Evolutionary conservation across 2,329 filamentous ascomycete genomes (phyloP), one percentile per base, ranked within the genome.

Genomic region (Xylaria sp.): DNA sequence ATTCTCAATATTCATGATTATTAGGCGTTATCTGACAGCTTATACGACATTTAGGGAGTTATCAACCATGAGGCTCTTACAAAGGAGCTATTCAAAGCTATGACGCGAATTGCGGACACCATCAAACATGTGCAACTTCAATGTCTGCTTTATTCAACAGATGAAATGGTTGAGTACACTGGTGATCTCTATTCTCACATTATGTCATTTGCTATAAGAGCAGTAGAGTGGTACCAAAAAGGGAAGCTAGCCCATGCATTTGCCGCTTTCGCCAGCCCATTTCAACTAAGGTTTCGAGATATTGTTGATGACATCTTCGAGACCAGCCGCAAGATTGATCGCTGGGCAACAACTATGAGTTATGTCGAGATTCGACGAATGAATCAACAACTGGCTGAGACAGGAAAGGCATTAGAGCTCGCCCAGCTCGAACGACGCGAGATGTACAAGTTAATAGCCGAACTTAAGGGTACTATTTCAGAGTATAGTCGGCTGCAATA

Each of bases 211-310:
- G 46, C 46, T 15, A 28, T 28, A 49, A 26, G 46, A 49, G 46
- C 46, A 28, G 23, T 49, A 28, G 23, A 49, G 23, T 49, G 46
- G 46, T 49, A 49, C 46, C 46, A 49, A 49, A 49, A 49, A 15
- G 46, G 23, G 4, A 49, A 49, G 46, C 1, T 49, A 6, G 46
- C 46, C 26, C 46, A 49, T 4, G 13, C 46, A 15, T 49, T 49
- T 10, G 46, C 46, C 23, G 46, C 46, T 10, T 26, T 49, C 23
- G 46, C 46, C 46, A 49, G 6, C 2, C 46, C 46, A 26, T 49
- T 49, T 28, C 46, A 49, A 28, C 23, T 49, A 23, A 26, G 28
- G 6, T 49, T 49, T 49, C 20, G 46, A 28, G 46, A 49, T 17
- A 49, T 49, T 28, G 46, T 28, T 10, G 46, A 49, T 10, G 46